Percentiles rank a stretch among this genome's conserved stretches.
phyloP scores from a whole-genome alignment of 1,284 basidiomycete species.

The Melampsora americana region DNA sequence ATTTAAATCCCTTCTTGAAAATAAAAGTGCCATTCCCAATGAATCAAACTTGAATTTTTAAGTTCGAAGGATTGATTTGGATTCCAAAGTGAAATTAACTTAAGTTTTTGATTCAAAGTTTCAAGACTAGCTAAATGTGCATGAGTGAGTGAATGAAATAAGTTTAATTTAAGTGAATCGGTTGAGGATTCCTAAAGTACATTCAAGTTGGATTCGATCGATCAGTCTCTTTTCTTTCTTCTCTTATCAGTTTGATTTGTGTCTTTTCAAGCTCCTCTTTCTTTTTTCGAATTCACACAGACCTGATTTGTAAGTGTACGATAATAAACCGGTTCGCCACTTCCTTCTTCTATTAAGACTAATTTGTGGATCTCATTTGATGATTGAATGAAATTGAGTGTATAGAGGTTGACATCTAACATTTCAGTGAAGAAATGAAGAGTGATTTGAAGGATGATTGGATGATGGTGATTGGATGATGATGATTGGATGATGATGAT shows the following conservation, averaged over 20 bases:
- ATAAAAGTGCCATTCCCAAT: slow-evolving; percentile 40
- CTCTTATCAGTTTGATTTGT: neutral
- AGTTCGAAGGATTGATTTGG: slow-evolving; percentile 25
- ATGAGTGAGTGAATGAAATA: slow-evolving; percentile 19
- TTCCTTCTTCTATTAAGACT: slow-evolving; percentile 27
- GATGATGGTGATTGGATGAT: neutral
- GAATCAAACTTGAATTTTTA: slow-evolving; percentile 22
- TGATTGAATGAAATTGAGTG: slow-evolving; percentile 28
- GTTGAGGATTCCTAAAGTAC: too few relatives aligned
- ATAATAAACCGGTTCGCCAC: slow-evolving; percentile 35
- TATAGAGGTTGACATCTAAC: slow-evolving; percentile 36
- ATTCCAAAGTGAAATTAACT: slow-evolving; percentile 19
- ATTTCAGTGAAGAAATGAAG: neutral
- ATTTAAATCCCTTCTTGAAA: slow-evolving; percentile 17
- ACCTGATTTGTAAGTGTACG: slow-evolving; percentile 13
- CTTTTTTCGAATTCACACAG: neutral
- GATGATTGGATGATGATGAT: too few relatives aligned
- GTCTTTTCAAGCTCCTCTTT: too few relatives aligned
- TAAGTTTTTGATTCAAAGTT: slow-evolving; percentile 15
- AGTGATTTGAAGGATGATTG: neutral
- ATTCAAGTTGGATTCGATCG: too few relatives aligned
- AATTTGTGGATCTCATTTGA: slow-evolving; percentile 24
- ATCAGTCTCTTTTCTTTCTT: too few relatives aligned
- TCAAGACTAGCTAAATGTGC: slow-evolving; percentile 17
- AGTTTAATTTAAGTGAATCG: slow-evolving; percentile 1